These are phyloP conservation scores for Petunia hybrid DNA, from an alignment of 305 asterid species.

Conservation along the genomic window DNA sequence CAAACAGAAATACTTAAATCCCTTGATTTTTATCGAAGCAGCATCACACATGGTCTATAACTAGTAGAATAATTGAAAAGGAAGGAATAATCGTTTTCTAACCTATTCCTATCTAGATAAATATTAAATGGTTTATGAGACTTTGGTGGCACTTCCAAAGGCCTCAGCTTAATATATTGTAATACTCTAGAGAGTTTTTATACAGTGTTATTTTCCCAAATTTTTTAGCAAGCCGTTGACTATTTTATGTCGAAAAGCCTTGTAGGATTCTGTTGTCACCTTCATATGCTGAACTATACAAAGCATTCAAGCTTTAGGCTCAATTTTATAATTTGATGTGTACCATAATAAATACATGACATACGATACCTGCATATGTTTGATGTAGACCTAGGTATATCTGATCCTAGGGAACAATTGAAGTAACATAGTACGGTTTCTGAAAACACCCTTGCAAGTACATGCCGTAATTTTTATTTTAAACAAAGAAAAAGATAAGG, in stretches of 20 bases:
- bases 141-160: background rate
- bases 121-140: background rate
- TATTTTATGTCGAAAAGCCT: conserved; percentile 17
- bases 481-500: background rate
- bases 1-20: background rate
- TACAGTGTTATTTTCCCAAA: background rate
- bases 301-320: conserved; percentile 17
- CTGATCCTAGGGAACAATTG: background rate
- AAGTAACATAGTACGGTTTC: background rate
- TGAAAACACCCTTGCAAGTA: background rate
- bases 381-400: background rate
- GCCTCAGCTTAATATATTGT: background rate
- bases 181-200: too few relatives aligned
- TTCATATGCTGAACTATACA: background rate
- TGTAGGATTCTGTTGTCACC: conserved; percentile 21
- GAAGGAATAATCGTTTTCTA: background rate
- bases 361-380: background rate
- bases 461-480: background rate
- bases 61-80: background rate
- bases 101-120: background rate
- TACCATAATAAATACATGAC: background rate
- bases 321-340: background rate
- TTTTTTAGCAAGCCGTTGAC: background rate
- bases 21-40: background rate
- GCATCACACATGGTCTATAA: background rate